Evolutionary conservation across 2,329 filamentous ascomycete species (phyloP).

Genomic region (Thermoascus crustaceus): DNA sequence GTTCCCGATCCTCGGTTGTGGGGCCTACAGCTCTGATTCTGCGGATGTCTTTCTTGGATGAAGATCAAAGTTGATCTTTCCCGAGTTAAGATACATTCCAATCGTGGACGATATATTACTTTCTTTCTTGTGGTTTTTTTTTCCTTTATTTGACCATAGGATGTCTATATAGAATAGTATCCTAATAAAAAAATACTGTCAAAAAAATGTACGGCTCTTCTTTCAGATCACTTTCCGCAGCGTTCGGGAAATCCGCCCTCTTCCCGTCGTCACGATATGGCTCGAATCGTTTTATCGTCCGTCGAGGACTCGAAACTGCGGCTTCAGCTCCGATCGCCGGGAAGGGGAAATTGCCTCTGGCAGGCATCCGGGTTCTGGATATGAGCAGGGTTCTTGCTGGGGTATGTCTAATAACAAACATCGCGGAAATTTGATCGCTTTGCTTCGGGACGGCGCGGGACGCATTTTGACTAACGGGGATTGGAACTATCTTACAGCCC

Average conservation of each 20-base stretch:
- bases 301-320: neutral
- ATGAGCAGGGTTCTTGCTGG: slow-evolving; percentile 22
- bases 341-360: slow-evolving; percentile 5
- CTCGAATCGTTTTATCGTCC: no score
- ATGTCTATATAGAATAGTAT: no score
- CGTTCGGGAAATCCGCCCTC: neutral
- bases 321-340: neutral
- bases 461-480: neutral
- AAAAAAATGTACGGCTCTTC: no score
- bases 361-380: slow-evolving; percentile 22
- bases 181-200: no score
- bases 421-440: no score
- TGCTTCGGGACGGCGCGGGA: no score
- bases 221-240: neutral
- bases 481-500: slow-evolving; percentile 14
- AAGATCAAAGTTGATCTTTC: no score
- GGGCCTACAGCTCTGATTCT: neutral
- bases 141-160: no score
- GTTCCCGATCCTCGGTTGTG: neutral
- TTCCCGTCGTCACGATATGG: neutral
- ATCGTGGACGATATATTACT: no score
- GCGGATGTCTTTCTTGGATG: neutral
- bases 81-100: no score
- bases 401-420: no score
- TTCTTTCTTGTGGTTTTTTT: no score